These are phyloP conservation scores for Monascus purpureus DNA, from an alignment of 495 filamentous ascomycete genomes.

Conservation along the genomic window DNA sequence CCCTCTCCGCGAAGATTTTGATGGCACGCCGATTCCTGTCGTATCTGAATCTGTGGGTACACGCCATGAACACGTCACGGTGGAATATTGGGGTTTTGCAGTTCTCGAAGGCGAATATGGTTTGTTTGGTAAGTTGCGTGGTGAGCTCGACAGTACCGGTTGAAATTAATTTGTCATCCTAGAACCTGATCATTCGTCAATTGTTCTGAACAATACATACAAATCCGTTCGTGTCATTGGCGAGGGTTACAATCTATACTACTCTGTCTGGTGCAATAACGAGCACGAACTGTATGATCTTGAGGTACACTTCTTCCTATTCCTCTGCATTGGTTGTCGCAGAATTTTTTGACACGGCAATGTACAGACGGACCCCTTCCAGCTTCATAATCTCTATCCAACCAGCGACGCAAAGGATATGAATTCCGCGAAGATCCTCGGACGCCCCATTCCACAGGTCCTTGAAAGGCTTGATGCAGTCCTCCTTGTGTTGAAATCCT, in stretches of 20 bases:
- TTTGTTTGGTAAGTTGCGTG: slow-evolving; percentile 12
- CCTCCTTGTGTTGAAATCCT: slow-evolving; percentile 51
- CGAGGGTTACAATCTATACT: slow-evolving; percentile 42
- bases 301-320: slow-evolving; percentile 17
- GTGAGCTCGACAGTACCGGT: neutral
- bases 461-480: slow-evolving; percentile 43
- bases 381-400: slow-evolving; percentile 44
- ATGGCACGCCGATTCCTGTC: slow-evolving; percentile 43
- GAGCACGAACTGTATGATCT: slow-evolving; percentile 54
- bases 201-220: slow-evolving; percentile 44
- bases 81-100: slow-evolving; percentile 49
- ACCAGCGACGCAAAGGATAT: slow-evolving; percentile 5
- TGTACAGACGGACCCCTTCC: slow-evolving; percentile 43
- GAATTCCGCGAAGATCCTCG: slow-evolving; percentile 18
- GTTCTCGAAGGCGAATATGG: slow-evolving; percentile 33
- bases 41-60: slow-evolving; percentile 15
- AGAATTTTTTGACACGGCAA: too few relatives aligned
- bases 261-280: slow-evolving; percentile 52
- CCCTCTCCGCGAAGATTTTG: slow-evolving; percentile 38
- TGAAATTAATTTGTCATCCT: neutral
- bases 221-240: slow-evolving; percentile 45
- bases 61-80: slow-evolving; percentile 49
- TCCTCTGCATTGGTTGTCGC: neutral
- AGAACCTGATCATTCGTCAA: slow-evolving; percentile 11
- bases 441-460: slow-evolving; percentile 28